These are phyloP conservation scores for Tetrapisispora taiwanensis DNA, from an alignment of 805 yeast species.

Conservation along the genomic window DNA sequence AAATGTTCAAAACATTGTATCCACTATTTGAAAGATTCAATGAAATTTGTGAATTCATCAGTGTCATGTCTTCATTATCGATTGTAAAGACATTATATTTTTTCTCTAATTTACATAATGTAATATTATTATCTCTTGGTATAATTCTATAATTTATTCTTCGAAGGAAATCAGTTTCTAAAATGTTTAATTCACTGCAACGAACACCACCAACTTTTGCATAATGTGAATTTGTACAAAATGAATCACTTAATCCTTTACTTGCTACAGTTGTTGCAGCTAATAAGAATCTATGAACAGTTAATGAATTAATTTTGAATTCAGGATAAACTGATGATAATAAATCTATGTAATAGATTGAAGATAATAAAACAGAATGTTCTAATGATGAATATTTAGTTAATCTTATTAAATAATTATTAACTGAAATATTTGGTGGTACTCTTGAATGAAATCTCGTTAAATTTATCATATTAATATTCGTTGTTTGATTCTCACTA, in stretches of 20 bases:
- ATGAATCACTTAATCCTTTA: slow-evolving; percentile 86
- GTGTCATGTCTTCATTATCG: slow-evolving; percentile 1
- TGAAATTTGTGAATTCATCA: background rate
- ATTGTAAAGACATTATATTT: slow-evolving; percentile 13
- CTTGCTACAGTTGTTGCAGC: slow-evolving; percentile 88
- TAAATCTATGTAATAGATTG: slow-evolving; percentile 85
- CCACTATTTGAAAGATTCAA: slow-evolving; percentile 18
- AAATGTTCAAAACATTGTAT: slow-evolving; percentile 36
- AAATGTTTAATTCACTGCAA: slow-evolving; percentile 66
- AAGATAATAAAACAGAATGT: slow-evolving; percentile 66
- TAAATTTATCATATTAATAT: slow-evolving; percentile 28
- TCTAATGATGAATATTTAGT: slow-evolving; percentile 79
- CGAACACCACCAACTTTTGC: slow-evolving; percentile 95
- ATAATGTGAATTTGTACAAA: slow-evolving; percentile 87
- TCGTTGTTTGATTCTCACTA: background rate
- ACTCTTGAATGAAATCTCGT: slow-evolving; percentile 91
- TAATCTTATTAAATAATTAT: slow-evolving; percentile 64
- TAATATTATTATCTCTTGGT: slow-evolving; percentile 38
- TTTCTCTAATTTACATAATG: slow-evolving; percentile 31
- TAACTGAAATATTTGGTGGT: slow-evolving; percentile 79
- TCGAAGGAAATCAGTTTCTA: slow-evolving; percentile 79
- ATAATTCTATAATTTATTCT: slow-evolving; percentile 71
- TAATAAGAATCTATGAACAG: slow-evolving; percentile 83
- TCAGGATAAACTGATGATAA: slow-evolving; percentile 66
- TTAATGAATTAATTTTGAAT: slow-evolving; percentile 79